Base-by-base conservation (phyloP, 306 rosid species). In the Begonia fuchsioides region DNA sequence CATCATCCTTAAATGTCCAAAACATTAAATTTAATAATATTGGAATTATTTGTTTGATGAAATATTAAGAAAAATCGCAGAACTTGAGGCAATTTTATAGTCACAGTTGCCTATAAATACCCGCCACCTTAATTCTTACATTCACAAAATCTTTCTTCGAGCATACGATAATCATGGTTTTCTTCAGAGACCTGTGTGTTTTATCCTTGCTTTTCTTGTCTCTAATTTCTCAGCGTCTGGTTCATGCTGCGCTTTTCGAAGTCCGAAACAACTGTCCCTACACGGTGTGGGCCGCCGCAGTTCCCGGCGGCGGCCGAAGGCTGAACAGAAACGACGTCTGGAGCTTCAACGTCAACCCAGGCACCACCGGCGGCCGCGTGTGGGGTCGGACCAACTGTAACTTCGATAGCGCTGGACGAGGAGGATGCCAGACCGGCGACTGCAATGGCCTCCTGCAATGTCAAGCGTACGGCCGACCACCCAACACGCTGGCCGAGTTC, bases 281-380 rank as follows among this genome's bases (percentile, higher is more conserved):
- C 67, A 50, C 54, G 0, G 67, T 67, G 8, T 67, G 67, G 72
- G 72, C 67, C 0, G 71, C 65, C 6, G 65, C 71, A 11, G 15
- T 51, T 43, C 71, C 65, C 1, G 60, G 71, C 1, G 72, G 72
- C 3, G 72, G 72, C 38, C 41, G 52, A 8, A 57, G 12, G 10
- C 56, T 66, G 3, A 35, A 48, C 47, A 18, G n/a, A 8, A 18
- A 48, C 20, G 47, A 55, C 12, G 32, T 39, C n/a, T 67, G 72
- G 72, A 11, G 32, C 8, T 17, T 67, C 15, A 44, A 67, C 13
- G 49, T 67, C 1, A 46, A 55, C 11, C n/a, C 60, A 2, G 44
- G 57, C 17, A 59, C 66, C 0, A 3, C 4, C 2, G 39, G 15
- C 15, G 68, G 55, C 15, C 71, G 65, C 38, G 44, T 66, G 3